Evolutionary conservation across 345 rosid genomes (phyloP), one percentile per base, ranked within the genome.

Genomic region (Theobroma cacao): DNA sequence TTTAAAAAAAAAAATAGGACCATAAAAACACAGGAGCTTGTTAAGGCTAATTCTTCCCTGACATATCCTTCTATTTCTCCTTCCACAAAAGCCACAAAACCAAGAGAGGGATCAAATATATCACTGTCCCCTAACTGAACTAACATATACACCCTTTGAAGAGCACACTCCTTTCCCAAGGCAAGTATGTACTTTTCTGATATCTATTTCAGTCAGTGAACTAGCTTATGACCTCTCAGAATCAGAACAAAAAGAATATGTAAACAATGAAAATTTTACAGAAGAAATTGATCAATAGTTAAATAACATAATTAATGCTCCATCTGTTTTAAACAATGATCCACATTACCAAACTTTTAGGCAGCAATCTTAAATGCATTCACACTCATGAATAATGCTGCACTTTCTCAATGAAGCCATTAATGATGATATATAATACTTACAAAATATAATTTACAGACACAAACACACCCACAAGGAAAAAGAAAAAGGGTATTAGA

Each of bases 381-480:
- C 53, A 26, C 1, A 0, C 18, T 40, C 52, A 2, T 6, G 53
- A 67, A 41, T 24, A 67, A 67, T 43, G 53, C 34, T 14, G n/a
- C 13, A 43, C 4, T 26, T 67, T 41, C 33, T 67, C 30, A 67
- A 13, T 67, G 28, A 43, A 67, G 33, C 72, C 55, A 48, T 26
- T 67, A 67, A 43, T 67, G 53, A 67, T 67, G 72, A 67, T 24
- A 38, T n/a, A 40, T 10, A 65, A 67, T 67, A 30, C 50, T 40
- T n/a, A 24, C 22, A 60, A 31, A 33, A 62, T 33, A 6, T 33
- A 62, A 31, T 14, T 67, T 14, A 14, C 2, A 67, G 17, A 24
- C 22, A 66, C 14, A 26, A n/a, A n/a, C 13, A 40, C 2, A 40
- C 11, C 17, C 7, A n/a, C 26, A 5, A 67, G 15, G 34, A 26